phyloP scores from a whole-genome alignment of 73 alveolate genomes.

The Tetrahymena malaccensis region DNA sequence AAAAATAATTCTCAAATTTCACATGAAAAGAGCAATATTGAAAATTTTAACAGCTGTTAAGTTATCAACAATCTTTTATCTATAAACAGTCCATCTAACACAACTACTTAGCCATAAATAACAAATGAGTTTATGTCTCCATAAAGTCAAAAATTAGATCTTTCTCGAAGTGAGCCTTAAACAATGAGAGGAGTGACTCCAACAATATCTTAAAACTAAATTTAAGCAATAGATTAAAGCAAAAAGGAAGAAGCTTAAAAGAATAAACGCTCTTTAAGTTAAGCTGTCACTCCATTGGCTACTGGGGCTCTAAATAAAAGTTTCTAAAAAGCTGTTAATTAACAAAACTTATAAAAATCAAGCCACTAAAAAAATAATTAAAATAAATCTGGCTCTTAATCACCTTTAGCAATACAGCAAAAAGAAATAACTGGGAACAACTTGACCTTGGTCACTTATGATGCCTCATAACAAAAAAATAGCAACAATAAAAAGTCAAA shows the following conservation, averaged over 20 bases:
- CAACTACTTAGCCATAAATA: not conserved
- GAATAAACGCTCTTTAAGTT: not conserved
- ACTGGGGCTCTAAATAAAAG: not conserved
- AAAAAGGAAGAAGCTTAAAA: not conserved
- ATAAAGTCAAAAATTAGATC: not conserved
- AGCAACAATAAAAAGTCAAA: not conserved
- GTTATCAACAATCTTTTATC: not conserved
- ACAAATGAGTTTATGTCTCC: not conserved
- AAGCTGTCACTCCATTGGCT: not conserved
- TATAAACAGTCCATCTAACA: not conserved
- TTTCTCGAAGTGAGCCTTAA: not conserved
- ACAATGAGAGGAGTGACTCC: not conserved
- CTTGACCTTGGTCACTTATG: not conserved
- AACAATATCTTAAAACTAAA: not conserved
- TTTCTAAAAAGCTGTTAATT: not conserved
- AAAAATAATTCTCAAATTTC: not conserved
- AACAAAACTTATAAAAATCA: not conserved
- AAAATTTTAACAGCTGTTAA: not conserved
- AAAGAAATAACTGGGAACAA: not conserved
- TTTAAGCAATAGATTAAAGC: not conserved
- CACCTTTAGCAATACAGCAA: not conserved
- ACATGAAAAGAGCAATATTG: not conserved
- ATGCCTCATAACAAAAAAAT: not conserved
- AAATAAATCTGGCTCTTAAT: not conserved
- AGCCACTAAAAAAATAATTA: not conserved